These are phyloP conservation scores for Coccinonectria pachysandricola DNA, from an alignment of 2,329 filamentous ascomycete genomes.

Conservation along the genomic window DNA sequence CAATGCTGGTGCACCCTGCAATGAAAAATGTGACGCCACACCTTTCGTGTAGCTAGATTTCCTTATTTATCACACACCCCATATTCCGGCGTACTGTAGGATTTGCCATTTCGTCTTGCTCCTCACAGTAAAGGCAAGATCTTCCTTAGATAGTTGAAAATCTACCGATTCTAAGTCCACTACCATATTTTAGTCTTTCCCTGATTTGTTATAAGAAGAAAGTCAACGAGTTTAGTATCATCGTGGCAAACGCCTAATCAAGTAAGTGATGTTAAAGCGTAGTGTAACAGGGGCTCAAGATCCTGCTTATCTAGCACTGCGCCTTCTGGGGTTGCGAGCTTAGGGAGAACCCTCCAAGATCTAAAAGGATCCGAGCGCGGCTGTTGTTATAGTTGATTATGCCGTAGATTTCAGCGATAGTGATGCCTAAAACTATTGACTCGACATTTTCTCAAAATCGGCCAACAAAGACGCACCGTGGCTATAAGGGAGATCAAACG, in stretches of 20 bases:
- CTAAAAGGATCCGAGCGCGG: constrained; percentile 15
- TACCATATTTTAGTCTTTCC: constrained; percentile 9
- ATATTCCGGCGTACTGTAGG: too few species aligned
- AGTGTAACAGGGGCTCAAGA: constrained; percentile 1
- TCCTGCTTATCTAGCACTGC: constrained; percentile 7
- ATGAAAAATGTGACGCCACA: too few species aligned
- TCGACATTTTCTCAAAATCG: too few species aligned
- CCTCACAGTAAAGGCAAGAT: too few species aligned
- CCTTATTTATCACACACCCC: too few species aligned
- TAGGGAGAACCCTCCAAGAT: constrained; percentile 13
- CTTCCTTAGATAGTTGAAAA: too few species aligned
- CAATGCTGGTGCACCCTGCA: too few species aligned
- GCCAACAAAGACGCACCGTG: too few species aligned
- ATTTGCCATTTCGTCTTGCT: too few species aligned
- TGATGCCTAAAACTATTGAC: too few species aligned
- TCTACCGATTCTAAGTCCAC: constrained; percentile 15
- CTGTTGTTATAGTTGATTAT: constrained; percentile 8
- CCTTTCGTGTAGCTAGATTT: too few species aligned
- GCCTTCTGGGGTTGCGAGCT: constrained; percentile 11
- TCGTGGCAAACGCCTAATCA: constrained; percentile 10
- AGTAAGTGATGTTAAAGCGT: constrained; percentile 6
- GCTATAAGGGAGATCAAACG: too few species aligned
- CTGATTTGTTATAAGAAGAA: constrained; percentile 7
- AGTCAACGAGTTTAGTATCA: constrained; percentile 14
- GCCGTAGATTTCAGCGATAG: constrained; percentile 14